Evolutionary conservation across 75 land plant genomes (phyloP), one percentile per base, ranked within the genome.

Genomic region (Sequoia sempervirens): DNA sequence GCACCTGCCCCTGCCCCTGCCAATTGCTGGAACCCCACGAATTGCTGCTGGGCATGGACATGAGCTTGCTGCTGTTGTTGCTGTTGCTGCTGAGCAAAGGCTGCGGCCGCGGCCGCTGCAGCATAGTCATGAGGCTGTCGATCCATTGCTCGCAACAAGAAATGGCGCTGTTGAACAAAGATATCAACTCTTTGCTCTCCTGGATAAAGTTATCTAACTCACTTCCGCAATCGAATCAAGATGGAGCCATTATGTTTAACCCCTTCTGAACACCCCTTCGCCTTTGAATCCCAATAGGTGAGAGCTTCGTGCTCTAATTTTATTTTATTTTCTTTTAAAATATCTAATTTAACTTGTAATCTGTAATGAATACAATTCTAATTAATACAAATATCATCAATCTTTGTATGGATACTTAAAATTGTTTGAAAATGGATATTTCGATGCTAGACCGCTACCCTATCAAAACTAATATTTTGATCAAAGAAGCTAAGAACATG

Each of bases 41-140:
- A 90, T 70, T 85, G 90, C 38, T 89, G 93, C 68, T 87, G 92
- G 11, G 79, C 20, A 5, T 34, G 40, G n/a, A 28, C 54, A 82
- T 88, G 76, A 82, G 91, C 75, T 84, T 89, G 58, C 17, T 73
- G 80, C 11, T 82, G 87, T 38, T 73, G 78, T 72, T 87, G 87
- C 47, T 86, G 85, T 79, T 90, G 91, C 85, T 92, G 94, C 43
- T 93, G 94, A 34, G 90, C 90, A 80, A 84, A 93, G 18, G 89
- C 90, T 91, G 90, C 90, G 17, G 92, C 85, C 0, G 92, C 86
- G 28, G 94, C 81, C 0, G 81, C 81, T 34, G 94, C 89, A 82
- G 87, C 90, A 32, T 30, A 70, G 14, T 92, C 91, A 30, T 88
- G 91, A 54, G 90, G 64, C 43, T 82, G 94, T 14, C 94, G 88